Percentiles rank a stretch among this genome's conserved stretches.
Conservation (phyloP, 352 stramenopile genomes). For the Pythium folliculosum region DNA sequence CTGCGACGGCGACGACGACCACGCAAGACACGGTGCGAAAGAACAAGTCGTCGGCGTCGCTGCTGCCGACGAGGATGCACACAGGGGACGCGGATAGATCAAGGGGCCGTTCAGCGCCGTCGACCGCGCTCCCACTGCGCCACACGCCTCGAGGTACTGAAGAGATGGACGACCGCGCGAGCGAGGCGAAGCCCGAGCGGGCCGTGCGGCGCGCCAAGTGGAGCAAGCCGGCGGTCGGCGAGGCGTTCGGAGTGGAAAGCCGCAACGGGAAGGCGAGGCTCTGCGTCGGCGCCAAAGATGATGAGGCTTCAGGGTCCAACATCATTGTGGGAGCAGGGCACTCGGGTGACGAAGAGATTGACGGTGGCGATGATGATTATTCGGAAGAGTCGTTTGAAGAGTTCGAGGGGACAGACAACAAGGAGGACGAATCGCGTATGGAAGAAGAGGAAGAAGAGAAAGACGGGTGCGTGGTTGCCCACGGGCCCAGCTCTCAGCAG, state of each 20-base stretch:
- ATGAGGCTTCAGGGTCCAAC: not conserved
- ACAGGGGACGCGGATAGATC: constrained; percentile 23
- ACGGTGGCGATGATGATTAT: constrained; percentile 66
- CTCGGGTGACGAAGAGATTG: constrained; percentile 21
- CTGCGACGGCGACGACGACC: not conserved
- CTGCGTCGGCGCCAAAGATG: constrained; percentile 19
- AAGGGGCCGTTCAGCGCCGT: constrained; percentile 45
- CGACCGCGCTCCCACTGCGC: constrained; percentile 35
- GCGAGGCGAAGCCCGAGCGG: constrained; percentile 11
- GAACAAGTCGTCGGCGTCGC: constrained; percentile 44
- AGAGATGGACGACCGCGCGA: not conserved
- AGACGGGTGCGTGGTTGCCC: not conserved
- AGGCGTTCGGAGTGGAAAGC: constrained; percentile 17
- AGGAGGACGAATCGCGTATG: constrained; percentile 1
- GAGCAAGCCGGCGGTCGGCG: constrained; percentile 26
- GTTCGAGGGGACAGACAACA: constrained; percentile 52
- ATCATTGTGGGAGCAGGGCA: not conserved
- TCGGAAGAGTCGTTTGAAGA: constrained; percentile 86
- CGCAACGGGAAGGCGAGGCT: constrained; percentile 22
- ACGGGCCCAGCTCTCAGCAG: too few relatives aligned
- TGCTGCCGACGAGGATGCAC: constrained; percentile 43
- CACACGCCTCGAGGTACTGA: constrained; percentile 12
- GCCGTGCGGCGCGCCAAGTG: constrained; percentile 49
- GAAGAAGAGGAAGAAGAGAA: not conserved
- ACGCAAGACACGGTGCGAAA: constrained; percentile 34